Evolutionary conservation across 805 yeast genomes (phyloP).

Genomic region (Nakazawaea wickerhamii): DNA sequence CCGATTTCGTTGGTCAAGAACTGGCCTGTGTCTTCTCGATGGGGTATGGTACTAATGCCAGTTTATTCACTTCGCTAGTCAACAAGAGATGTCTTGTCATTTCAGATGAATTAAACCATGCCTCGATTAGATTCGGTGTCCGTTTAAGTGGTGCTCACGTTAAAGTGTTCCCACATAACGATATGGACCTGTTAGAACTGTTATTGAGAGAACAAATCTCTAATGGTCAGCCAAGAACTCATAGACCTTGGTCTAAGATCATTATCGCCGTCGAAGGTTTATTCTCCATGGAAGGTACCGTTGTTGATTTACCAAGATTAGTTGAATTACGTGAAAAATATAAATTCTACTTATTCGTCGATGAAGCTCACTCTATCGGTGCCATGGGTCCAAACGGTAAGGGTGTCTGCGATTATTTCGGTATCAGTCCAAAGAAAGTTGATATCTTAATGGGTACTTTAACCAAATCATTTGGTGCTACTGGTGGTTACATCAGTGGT

Average conservation of each 20-base stretch:
- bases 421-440: conserved; percentile 65
- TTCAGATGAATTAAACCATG: conserved; percentile 92
- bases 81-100: conserved; percentile 87
- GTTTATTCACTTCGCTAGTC: conserved; percentile 74
- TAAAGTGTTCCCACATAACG: conserved; percentile 87
- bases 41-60: conserved; percentile 96
- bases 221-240: conserved; percentile 91
- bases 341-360: conserved; percentile 85
- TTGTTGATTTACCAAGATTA: conserved; percentile 73
- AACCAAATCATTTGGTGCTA: conserved; percentile 97
- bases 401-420: conserved; percentile 93
- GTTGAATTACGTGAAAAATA: conserved; percentile 75
- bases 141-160: conserved; percentile 91
- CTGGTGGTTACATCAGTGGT: conserved; percentile 96
- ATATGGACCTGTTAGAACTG: conserved; percentile 73
- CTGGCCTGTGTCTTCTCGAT: conserved; percentile 81
- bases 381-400: conserved; percentile 95
- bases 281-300: conserved; percentile 89
- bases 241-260: conserved; percentile 92
- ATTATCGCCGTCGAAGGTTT: conserved; percentile 87
- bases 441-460: conserved; percentile 97
- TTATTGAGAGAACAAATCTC: conserved; percentile 78
- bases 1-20: conserved; percentile 86
- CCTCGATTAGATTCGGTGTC: conserved; percentile 92
- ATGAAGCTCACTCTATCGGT: conserved; percentile 98